Evolutionary conservation across 2,329 filamentous ascomycete genomes (phyloP).

Genomic region (Trichoderma citrinoviride): DNA sequence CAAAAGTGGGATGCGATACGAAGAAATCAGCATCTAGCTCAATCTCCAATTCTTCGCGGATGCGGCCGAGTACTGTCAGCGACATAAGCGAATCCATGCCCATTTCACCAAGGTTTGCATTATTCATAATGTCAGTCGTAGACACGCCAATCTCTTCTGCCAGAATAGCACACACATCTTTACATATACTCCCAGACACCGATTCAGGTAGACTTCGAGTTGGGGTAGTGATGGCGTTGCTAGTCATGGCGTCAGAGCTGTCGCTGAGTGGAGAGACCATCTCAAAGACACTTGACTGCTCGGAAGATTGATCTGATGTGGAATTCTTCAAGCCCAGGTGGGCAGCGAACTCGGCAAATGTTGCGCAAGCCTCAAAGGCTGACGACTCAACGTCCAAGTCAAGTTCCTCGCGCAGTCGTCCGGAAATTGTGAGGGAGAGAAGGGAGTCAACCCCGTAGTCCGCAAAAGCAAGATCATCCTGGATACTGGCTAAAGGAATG

Average conservation of each 20-base stretch:
- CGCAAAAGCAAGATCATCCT: slow-evolving; percentile 34
- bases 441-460: slow-evolving; percentile 20
- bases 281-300: neutral
- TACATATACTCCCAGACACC: neutral
- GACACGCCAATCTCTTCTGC: slow-evolving; percentile 22
- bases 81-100: slow-evolving; percentile 61
- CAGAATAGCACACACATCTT: slow-evolving; percentile 6
- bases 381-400: slow-evolving; percentile 14
- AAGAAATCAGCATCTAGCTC: slow-evolving; percentile 51
- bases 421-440: slow-evolving; percentile 19
- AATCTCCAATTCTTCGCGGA: slow-evolving; percentile 57
- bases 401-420: slow-evolving; percentile 22
- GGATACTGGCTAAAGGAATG: slow-evolving; percentile 52
- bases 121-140: slow-evolving; percentile 27
- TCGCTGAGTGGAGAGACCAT: neutral
- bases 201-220: neutral
- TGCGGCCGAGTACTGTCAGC: slow-evolving; percentile 53
- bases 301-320: neutral
- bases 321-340: neutral
- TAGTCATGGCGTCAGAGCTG: neutral
- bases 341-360: neutral
- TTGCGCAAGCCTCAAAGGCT: slow-evolving; percentile 1
- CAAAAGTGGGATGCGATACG: slow-evolving; percentile 53
- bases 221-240: slow-evolving; percentile 2
- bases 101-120: slow-evolving; percentile 54